Percentiles rank a stretch among this genome's conserved stretches.
These are phyloP conservation scores for Fusarium sp. DNA, from an alignment of 2,329 filamentous ascomycete species.

Conservation along the genomic window DNA sequence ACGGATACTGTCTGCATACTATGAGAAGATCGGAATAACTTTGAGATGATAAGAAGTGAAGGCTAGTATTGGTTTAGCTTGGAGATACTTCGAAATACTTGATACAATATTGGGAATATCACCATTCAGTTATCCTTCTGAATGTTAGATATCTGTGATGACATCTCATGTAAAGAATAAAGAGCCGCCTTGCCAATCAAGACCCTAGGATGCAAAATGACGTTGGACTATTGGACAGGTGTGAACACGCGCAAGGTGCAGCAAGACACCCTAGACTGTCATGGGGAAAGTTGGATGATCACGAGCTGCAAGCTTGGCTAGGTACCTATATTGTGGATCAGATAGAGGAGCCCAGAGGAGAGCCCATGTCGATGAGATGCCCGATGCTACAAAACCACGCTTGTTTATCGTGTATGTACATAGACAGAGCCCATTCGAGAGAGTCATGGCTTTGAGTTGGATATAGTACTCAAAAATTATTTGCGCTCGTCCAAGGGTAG, in stretches of 20 bases:
- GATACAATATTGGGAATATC: too few species aligned
- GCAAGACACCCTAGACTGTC: slow-evolving; percentile 41
- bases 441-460: slow-evolving; percentile 18
- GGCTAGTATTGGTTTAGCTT: too few species aligned
- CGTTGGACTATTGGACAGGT: slow-evolving; percentile 37
- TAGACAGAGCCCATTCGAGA: slow-evolving; percentile 19
- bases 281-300: slow-evolving; percentile 39
- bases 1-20: too few species aligned
- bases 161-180: slow-evolving; percentile 28
- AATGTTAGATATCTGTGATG: too few species aligned
- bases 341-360: slow-evolving; percentile 19
- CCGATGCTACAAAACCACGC: neutral
- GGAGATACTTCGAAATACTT: too few species aligned
- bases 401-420: slow-evolving; percentile 32
- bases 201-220: slow-evolving; percentile 42
- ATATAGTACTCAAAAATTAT: slow-evolving; percentile 25
- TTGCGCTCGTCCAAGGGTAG: neutral
- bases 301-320: slow-evolving; percentile 43
- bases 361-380: slow-evolving; percentile 28
- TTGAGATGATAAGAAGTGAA: too few species aligned
- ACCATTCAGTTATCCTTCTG: too few species aligned
- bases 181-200: slow-evolving; percentile 38
- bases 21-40: too few species aligned
- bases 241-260: slow-evolving; percentile 42
- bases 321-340: slow-evolving; percentile 37